Percentiles rank a stretch among this genome's conserved stretches.
phyloP scores from a whole-genome alignment of 2,329 filamentous ascomycete species.

The Knufia petricola region DNA sequence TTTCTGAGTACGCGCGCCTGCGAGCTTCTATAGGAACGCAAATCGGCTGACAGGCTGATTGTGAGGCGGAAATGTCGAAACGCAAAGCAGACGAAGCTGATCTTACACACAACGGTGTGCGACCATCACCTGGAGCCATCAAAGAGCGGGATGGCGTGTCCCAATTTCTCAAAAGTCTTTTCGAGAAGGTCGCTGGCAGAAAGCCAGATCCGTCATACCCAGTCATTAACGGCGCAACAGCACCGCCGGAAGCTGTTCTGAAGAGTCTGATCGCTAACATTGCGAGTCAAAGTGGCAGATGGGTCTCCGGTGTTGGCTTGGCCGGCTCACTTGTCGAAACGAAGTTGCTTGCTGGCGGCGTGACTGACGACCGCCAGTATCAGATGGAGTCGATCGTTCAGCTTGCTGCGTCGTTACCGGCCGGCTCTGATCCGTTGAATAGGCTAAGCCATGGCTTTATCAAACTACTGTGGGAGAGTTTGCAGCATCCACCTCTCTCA shows the following conservation, averaged over 20 bases:
- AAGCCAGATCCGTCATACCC: conserved; percentile 20
- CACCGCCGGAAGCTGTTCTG: conserved; percentile 14
- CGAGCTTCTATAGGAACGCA: too few species aligned
- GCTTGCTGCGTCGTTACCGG: conserved; percentile 23
- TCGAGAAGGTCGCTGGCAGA: conserved; percentile 4
- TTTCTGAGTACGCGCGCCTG: too few species aligned
- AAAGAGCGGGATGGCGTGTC: conserved; percentile 2
- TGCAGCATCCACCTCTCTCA: conserved; percentile 28
- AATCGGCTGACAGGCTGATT: background rate
- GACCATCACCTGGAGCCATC: conserved; percentile 2
- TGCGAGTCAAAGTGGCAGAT: conserved; percentile 20
- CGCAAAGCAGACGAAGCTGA: conserved; percentile 6
- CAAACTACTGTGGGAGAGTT: conserved; percentile 26
- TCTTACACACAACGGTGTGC: background rate
- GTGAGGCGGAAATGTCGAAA: background rate
- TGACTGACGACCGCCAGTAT: conserved; percentile 23
- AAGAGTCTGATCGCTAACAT: conserved; percentile 16
- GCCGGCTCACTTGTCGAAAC: conserved; percentile 21
- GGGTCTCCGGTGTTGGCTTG: conserved; percentile 19
- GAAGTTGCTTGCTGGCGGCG: conserved; percentile 21
- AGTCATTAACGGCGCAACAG: conserved; percentile 21
- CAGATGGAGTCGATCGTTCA: conserved; percentile 24
- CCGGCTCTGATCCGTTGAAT: conserved; percentile 21
- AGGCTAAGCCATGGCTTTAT: conserved; percentile 24
- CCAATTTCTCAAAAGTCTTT: conserved; percentile 6